Base-by-base conservation (phyloP, 305 asterid genomes). In the Solanum hybrid region DNA sequence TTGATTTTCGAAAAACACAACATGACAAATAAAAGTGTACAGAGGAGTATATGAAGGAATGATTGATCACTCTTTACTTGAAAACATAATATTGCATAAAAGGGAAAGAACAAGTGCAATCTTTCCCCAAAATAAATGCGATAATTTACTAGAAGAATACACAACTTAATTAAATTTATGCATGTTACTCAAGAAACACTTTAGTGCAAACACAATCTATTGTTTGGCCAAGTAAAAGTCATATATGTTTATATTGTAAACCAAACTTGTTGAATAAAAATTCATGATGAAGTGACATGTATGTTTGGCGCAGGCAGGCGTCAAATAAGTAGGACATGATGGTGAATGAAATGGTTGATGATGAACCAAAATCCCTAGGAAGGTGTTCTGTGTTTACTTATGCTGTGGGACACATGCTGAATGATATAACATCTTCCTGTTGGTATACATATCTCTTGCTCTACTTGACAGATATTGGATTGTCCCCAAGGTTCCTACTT, bases 361-460 rank as follows among this genome's bases (percentile, higher is more conserved):
- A 94, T n/a, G 95, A 94, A 65, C 57, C 91, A 39, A 79, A 89
- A 88, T 93, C 94, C 61, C 91, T 95, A 12, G 93, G 93, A 88
- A 94, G 99, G 92, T 87, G 94, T 57, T 92, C 95, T 10, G 93
- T 96, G 41, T 87, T 94, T 86, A 94, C 94, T 89, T 97, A 96
- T 86, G 99, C 98, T 41, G 96, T 96, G 80, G 99, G 99, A 8
- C 99, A 97, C 75, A 97, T 97, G 97, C 92, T 97, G 72, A 97
- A 97, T 92, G 99, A 97, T 92, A 94, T 97, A 88, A 97, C 98
- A 87, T 93, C 98, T n/a, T 95, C 98, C 14, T 96, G 99, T 88
- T 97, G 99, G 99, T 97, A 96, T 92, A 96, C 99, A 24, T 97
- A 97, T 93, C 98, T 97, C 93, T 91, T 97, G 88, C 95, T 97